Percentiles rank a stretch among this genome's conserved stretches.
Conservation (phyloP, 768 basidiomycete genomes). For the Boletus pseudopeckii region DNA sequence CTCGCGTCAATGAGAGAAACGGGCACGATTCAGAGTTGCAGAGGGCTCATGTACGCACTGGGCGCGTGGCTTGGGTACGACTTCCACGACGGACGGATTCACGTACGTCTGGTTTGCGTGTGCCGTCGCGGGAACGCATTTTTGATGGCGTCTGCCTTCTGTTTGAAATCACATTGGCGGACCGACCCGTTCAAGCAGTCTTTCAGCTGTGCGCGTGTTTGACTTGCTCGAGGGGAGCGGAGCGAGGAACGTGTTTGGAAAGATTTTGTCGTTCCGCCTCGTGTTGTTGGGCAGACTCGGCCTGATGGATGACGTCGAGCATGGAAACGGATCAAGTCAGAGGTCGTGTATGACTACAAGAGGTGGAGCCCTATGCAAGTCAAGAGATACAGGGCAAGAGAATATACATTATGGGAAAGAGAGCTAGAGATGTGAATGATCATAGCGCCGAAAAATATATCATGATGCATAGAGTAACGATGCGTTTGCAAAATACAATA, state of each 20-base stretch:
- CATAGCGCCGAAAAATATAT: neutral
- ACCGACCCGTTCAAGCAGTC: constrained; percentile 23
- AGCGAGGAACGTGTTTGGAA: constrained; percentile 30
- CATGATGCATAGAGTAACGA: neutral
- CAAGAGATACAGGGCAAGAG: neutral
- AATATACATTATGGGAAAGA: neutral
- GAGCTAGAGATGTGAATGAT: neutral
- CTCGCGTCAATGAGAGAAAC: constrained; percentile 53
- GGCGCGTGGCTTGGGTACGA: constrained; percentile 77
- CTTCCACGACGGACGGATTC: constrained; percentile 80
- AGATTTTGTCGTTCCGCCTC: constrained; percentile 17
- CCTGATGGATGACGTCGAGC: neutral
- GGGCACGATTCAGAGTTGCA: constrained; percentile 55
- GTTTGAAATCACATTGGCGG: constrained; percentile 43
- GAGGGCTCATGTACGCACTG: constrained; percentile 59
- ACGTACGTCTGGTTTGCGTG: constrained; percentile 36
- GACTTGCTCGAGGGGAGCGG: constrained; percentile 39
- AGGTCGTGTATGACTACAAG: constrained; percentile 3
- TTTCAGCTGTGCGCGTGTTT: constrained; percentile 33
- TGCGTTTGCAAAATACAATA: neutral
- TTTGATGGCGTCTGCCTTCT: constrained; percentile 34
- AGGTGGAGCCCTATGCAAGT: constrained; percentile 1
- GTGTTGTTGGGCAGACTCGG: constrained; percentile 2
- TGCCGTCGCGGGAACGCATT: constrained; percentile 27
- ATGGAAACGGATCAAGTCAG: neutral